Evolutionary conservation across 768 basidiomycete genomes (phyloP).

Genomic region (Leucosporidium yakuticum): DNA sequence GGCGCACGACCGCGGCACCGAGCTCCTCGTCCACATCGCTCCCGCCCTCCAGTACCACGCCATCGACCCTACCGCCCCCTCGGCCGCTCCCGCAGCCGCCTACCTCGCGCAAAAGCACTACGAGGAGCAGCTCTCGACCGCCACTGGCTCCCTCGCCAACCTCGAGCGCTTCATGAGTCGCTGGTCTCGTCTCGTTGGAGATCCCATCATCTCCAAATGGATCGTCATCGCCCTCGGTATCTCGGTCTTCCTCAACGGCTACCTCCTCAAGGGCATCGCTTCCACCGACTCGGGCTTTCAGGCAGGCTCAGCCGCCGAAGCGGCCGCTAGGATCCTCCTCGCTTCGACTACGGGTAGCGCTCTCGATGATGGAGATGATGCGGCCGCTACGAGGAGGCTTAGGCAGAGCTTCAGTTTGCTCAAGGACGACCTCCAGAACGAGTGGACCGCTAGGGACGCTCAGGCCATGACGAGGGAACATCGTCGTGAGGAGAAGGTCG

Average conservation of each 20-base stretch:
- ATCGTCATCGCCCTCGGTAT: constrained; percentile 81
- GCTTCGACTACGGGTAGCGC: constrained; percentile 34
- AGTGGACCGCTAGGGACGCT: constrained; percentile 38
- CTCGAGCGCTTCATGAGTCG: constrained; percentile 81
- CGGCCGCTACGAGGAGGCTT: constrained; percentile 13
- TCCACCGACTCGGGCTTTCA: constrained; percentile 44
- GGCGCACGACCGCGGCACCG: constrained; percentile 37
- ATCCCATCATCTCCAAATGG: constrained; percentile 90
- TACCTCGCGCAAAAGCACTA: constrained; percentile 43
- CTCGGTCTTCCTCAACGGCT: constrained; percentile 84
- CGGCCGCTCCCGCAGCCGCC: not conserved
- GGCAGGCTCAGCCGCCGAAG: constrained; percentile 46
- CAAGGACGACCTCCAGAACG: constrained; percentile 32
- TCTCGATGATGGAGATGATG: constrained; percentile 15
- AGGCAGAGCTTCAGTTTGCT: constrained; percentile 30
- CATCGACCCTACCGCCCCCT: constrained; percentile 39
- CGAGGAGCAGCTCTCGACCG: constrained; percentile 39
- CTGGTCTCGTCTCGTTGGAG: constrained; percentile 87
- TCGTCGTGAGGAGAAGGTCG: constrained; percentile 20
- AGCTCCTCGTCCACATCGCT: constrained; percentile 55
- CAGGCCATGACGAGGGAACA: constrained; percentile 34
- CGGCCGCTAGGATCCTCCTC: constrained; percentile 45
- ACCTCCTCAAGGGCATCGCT: constrained; percentile 66
- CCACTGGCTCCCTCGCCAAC: constrained; percentile 26
- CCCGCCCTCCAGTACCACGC: constrained; percentile 58